phyloP scores from a whole-genome alignment of 164 flowering plant genomes.

The Magnolia changhungtana region DNA sequence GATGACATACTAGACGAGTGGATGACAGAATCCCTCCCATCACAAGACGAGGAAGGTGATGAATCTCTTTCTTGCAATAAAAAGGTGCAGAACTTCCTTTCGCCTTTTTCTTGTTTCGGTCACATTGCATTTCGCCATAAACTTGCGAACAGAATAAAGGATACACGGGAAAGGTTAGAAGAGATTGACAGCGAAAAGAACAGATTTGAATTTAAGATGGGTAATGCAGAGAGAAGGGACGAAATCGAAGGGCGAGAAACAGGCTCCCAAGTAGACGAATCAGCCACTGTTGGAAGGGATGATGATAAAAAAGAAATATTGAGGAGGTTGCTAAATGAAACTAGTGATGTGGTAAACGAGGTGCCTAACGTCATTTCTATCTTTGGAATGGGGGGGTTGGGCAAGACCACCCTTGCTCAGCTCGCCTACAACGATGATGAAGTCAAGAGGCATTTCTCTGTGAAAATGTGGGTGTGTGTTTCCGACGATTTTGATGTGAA shows the following conservation, averaged over 20 bases:
- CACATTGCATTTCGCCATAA: background rate
- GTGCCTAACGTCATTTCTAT: background rate
- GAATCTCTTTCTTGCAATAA: background rate
- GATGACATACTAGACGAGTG: constrained; percentile 8
- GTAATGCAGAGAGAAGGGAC: background rate
- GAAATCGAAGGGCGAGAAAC: background rate
- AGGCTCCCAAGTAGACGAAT: background rate
- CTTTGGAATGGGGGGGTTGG: background rate
- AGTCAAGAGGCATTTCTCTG: too few relatives aligned
- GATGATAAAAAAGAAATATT: background rate
- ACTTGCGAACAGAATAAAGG: background rate
- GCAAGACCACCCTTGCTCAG: too few relatives aligned
- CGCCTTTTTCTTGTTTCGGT: background rate
- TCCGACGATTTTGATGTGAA: too few relatives aligned
- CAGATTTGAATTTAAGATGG: background rate
- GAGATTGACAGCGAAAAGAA: background rate
- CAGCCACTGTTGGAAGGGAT: background rate
- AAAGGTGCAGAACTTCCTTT: background rate
- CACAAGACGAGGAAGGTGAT: background rate
- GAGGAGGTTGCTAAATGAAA: background rate
- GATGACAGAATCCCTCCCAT: background rate
- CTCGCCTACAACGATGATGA: too few relatives aligned
- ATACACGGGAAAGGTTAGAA: background rate
- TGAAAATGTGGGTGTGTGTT: too few relatives aligned
- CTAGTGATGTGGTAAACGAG: background rate